Base-by-base conservation (phyloP, 306 rosid species). In the Castanea sativa region DNA sequence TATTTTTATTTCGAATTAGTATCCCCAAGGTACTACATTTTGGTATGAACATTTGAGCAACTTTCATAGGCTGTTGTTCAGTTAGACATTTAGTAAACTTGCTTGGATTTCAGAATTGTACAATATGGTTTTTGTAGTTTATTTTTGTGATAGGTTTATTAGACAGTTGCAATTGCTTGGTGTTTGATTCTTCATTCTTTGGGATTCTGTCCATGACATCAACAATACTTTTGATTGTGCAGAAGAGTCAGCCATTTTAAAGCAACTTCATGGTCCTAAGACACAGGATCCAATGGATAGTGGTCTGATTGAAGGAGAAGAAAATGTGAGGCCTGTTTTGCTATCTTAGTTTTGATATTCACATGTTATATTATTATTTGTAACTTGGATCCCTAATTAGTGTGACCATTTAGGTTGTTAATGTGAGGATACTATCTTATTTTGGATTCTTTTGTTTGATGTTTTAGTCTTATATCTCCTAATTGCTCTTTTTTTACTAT, bases 261-360 rank as follows among this genome's bases (percentile, higher is more conserved):
- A 30, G 79, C 78, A 5, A 30, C 76, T 71, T 45, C 69, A 73
- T 63, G 68, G 65, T 25, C 55, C 29, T 79, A 61, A 83, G 32
- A 18, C 41, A 32, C 75, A n/a, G 76, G 78, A 79, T 75, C 83
- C 76, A 0, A 79, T 43, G 70, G 91, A 86, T 13, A 74, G 49
- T 23, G 81, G 81, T 80, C 49, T 15, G 63, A 65, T 20, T 5
- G 89, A 83, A 10, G 89, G 90, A 38, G 92, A 85, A 59, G 94
- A 85, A 80, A 87, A 87, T 77, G 98, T 91, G 86, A 87, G 96
- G 43, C 6, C 65, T 61, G 9, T 30, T 69, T 7, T 73, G 65
- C 71, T 29, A 73, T 73, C 33, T 51, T 58, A 38, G 4, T 63
- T 78, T 69, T 45, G 53, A 1, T 13, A 3, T 30, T 55, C 72